Base-by-base conservation (phyloP, 2,329 filamentous ascomycete genomes). In the Fusarium sp. region DNA sequence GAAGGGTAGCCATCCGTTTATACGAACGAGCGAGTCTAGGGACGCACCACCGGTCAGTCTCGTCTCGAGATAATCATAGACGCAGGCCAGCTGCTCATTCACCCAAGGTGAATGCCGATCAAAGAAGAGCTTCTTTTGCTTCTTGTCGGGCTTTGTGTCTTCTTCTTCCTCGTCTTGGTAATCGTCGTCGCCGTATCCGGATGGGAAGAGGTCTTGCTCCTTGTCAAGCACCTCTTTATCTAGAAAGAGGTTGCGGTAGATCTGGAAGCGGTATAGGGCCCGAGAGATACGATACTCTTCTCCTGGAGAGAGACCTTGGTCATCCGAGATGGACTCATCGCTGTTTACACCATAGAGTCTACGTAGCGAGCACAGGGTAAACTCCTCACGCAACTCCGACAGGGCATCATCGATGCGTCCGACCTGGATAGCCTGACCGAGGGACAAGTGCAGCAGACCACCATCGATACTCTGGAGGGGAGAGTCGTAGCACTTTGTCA, bases 201-300 rank as follows among this genome's bases (percentile, higher is more conserved):
- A 58, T 1, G 65, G 35, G 5, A 72, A 72, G 8, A 70, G 35
- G 33, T 45, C 59, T n/a, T 70, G 40, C 6, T 65, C 59, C 31
- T 47, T 60, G 13, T 65, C 38, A 5, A 73, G 52, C 18, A 31
- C 45, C 13, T 64, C 59, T 27, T 35, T 60, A 14, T 66, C 50
- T 7, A 73, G 29, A 22, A 78, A 78, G 14, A 78, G 61, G 29
- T 78, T 77, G 25, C 70, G 57, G 35, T 74, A 71, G 20, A 77
- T 77, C 54, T 78, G 73, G 16, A 78, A 77, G 16, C 76, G 73
- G 52, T 76, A 77, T 11, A 78, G 54, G 10, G 74, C 74, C 14
- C 74, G 68, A 9, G 67, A 71, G 31, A 77, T 54, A 16, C 76
- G 71, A 36, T 74, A 69, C 36, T 40, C 10, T 27, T 77, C 73